Evolutionary conservation across 75 land plant species (phyloP), one percentile per base, ranked within the genome.

Genomic region (Selaginella tamariscina): DNA sequence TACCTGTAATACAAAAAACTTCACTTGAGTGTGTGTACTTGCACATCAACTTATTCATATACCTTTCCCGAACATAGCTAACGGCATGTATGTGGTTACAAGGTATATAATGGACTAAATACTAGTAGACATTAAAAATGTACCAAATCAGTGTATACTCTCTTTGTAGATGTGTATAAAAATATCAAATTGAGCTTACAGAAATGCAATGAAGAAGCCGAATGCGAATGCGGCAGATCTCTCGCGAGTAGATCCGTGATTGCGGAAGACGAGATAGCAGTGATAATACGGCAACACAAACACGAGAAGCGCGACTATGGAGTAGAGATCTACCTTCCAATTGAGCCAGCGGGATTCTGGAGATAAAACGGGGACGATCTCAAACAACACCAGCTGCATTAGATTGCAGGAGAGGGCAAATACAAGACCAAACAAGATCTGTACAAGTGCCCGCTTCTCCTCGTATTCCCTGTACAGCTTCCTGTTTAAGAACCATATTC

Each of bases 361-460:
- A 67, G 95, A 89, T 28, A 89, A 84, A 24, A 89, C 59, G 32
- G 95, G 95, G 15, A 89, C 69, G 78, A 89, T 89, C 81, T 89
- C 95, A 73, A 89, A 87, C 71, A 89, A 82, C 21, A 89, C 95
- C 30, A 89, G 90, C 81, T 89, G 86, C 73, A 89, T 75, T 28
- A 89, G 90, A 63, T 89, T 89, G 71, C 91, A 86, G 39, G 95
- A 89, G 78, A 89, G 84, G 32, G 95, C 91, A 74, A 89, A 89
- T 56, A 89, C 95, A 55, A 79, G 70, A 72, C 91, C 84, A 79
- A 89, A 89, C 15, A 89, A 76, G 74, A 89, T 84, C 78, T 89
- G 95, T 13, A 89, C 95, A 28, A 89, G 78, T 2, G 75, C 95
- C 0, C 85, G 55, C 74, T 84, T 86, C 78, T 89, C 95, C 68